A percentile compares a stretch with the other conserved stretches of the same genome.
Evolutionary conservation across 2,329 filamentous ascomycete species (phyloP).

Genomic region (Plectosphaerella plurivora): DNA sequence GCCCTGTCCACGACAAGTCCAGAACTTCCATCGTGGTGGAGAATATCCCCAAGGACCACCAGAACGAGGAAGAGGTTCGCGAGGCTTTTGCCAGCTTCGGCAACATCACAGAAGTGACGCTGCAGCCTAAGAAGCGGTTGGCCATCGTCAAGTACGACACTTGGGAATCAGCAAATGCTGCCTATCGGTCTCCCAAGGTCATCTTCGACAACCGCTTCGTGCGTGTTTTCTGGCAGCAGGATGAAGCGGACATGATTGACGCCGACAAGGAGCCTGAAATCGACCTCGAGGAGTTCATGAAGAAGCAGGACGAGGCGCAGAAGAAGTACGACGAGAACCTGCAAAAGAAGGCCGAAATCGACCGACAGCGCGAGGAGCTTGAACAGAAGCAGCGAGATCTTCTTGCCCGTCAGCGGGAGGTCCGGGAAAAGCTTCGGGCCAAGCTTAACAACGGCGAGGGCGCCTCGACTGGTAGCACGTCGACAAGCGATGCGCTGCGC

Average conservation of each 20-base stretch:
- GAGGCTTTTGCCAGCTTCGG: conserved; percentile 72
- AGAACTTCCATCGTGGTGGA: conserved; percentile 71
- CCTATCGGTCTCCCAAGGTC: conserved; percentile 72
- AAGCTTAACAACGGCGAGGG: conserved; percentile 36
- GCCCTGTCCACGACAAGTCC: conserved; percentile 56
- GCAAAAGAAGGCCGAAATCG: conserved; percentile 58
- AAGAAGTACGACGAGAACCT: conserved; percentile 62
- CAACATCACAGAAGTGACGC: conserved; percentile 54
- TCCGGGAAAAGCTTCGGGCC: conserved; percentile 57
- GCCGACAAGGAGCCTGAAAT: conserved; percentile 42
- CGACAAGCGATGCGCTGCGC: conserved; percentile 61
- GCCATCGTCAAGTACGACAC: conserved; percentile 66
- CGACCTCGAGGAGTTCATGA: conserved; percentile 65
- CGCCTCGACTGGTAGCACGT: conserved; percentile 19
- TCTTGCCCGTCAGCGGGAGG: conserved; percentile 58
- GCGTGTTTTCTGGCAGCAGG: conserved; percentile 74
- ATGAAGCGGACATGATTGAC: conserved; percentile 10
- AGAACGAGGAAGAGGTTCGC: conserved; percentile 60
- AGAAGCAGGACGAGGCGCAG: conserved; percentile 69
- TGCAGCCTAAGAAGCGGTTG: conserved; percentile 62
- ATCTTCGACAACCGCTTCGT: conserved; percentile 85
- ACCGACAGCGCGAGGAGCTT: conserved; percentile 57
- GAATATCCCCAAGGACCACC: conserved; percentile 69
- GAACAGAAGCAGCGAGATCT: conserved; percentile 60
- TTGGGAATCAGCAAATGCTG: conserved; percentile 62